Evolutionary conservation across 2,329 filamentous ascomycete genomes (phyloP).

Genomic region (Apiospora hydei): DNA sequence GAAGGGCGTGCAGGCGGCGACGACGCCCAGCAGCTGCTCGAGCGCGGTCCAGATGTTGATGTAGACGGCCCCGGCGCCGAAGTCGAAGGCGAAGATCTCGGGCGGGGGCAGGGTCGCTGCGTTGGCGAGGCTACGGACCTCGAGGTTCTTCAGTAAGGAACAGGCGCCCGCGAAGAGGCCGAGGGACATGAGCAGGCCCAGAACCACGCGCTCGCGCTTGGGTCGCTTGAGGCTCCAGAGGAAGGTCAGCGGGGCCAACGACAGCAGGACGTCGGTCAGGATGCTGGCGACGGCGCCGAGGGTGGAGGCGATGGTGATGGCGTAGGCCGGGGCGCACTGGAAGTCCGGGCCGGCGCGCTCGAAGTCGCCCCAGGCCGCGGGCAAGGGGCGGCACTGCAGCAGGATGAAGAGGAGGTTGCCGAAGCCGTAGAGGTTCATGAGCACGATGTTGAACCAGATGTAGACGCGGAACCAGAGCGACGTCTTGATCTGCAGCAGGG

Average conservation of each 20-base stretch:
- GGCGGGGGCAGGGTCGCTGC: background rate
- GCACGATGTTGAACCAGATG: slow-evolving; percentile 18
- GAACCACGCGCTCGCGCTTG: slow-evolving; percentile 1
- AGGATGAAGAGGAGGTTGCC: slow-evolving; percentile 23
- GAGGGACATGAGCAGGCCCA: slow-evolving; percentile 20
- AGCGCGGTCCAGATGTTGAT: slow-evolving; percentile 13
- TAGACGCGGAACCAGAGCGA: background rate
- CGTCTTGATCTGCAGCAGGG: slow-evolving; percentile 5
- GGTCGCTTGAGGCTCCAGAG: slow-evolving; percentile 20
- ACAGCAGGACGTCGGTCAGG: slow-evolving; percentile 20
- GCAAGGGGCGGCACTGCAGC: slow-evolving; percentile 10
- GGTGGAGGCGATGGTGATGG: slow-evolving; percentile 11
- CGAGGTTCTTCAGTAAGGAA: slow-evolving; percentile 4
- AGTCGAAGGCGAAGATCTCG: background rate
- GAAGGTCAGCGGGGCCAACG: slow-evolving; percentile 12
- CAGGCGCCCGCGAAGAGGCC: slow-evolving; percentile 20
- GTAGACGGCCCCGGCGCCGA: background rate
- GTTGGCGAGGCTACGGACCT: background rate
- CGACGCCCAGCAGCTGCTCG: slow-evolving; percentile 11
- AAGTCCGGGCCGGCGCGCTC: background rate
- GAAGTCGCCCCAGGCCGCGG: slow-evolving; percentile 6
- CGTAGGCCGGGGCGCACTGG: background rate
- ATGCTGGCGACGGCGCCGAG: slow-evolving; percentile 1
- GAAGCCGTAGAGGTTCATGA: slow-evolving; percentile 18
- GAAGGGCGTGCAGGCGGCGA: slow-evolving; percentile 20